Conservation (phyloP, 73 alveolate genomes). For the Paramecium tetraurelia region DNA sequence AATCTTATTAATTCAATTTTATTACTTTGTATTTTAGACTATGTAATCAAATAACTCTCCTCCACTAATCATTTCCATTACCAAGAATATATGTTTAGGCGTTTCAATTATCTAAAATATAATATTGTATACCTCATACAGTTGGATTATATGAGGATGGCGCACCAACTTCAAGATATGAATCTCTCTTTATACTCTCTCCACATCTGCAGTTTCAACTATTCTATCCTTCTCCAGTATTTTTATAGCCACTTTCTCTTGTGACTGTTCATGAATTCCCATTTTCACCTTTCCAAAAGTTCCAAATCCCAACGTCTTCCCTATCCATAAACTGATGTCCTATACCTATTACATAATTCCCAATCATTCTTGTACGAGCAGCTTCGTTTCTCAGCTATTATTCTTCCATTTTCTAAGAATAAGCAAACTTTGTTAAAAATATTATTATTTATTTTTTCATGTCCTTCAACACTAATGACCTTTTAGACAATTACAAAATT, state of each 20-base stretch:
- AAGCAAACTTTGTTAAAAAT: too few species aligned
- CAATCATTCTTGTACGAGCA: not conserved
- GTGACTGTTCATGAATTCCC: slow-evolving; percentile 48
- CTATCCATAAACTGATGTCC: slow-evolving; percentile 43
- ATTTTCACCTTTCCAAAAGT: slow-evolving; percentile 65
- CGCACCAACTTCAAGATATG: slow-evolving; percentile 78
- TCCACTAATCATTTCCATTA: slow-evolving; percentile 44
- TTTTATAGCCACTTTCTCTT: slow-evolving; percentile 92
- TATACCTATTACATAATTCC: not conserved
- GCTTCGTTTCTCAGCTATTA: not conserved
- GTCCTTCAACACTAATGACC: too few species aligned
- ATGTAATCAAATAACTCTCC: slow-evolving; percentile 60
- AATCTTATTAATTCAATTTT: slow-evolving; percentile 55
- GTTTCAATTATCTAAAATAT: slow-evolving; percentile 58
- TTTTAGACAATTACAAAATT: too few species aligned
- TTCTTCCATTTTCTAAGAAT: not conserved
- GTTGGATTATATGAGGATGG: slow-evolving; percentile 77
- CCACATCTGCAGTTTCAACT: slow-evolving; percentile 85
- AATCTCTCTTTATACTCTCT: slow-evolving; percentile 88
- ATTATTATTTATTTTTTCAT: too few species aligned
- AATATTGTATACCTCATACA: slow-evolving; percentile 67
- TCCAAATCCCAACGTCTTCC: slow-evolving; percentile 55
- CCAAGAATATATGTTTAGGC: slow-evolving; percentile 59
- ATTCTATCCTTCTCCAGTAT: slow-evolving; percentile 88
- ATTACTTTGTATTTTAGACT: slow-evolving; percentile 52